These are phyloP conservation scores for Fusarium sp. DNA, from an alignment of 2,329 filamentous ascomycete species.

Conservation along the genomic window DNA sequence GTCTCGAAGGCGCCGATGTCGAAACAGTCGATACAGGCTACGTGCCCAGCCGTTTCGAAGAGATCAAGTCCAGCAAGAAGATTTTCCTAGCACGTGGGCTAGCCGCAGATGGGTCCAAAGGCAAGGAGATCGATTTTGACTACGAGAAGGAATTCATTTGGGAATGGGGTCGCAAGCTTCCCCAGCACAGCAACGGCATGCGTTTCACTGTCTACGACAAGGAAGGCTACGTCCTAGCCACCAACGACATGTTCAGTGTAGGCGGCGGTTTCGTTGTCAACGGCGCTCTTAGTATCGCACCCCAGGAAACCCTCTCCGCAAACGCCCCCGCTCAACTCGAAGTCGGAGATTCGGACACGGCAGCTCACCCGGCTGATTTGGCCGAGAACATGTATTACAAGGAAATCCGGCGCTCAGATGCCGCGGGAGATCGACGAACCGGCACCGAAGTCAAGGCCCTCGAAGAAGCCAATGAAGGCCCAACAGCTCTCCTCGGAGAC, in stretches of 20 bases:
- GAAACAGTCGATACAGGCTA: conserved; percentile 60
- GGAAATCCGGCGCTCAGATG: conserved; percentile 57
- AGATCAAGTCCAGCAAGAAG: conserved; percentile 58
- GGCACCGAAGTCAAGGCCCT: conserved; percentile 54
- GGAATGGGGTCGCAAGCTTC: conserved; percentile 63
- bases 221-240: conserved; percentile 57
- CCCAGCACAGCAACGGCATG: conserved; percentile 63
- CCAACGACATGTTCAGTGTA: conserved; percentile 62
- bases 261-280: conserved; percentile 64
- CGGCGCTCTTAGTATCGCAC: conserved; percentile 56
- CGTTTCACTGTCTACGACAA: conserved; percentile 60
- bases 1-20: conserved; percentile 60
- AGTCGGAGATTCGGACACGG: conserved; percentile 7
- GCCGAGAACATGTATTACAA: conserved; percentile 64
- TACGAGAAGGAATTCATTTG: conserved; percentile 60
- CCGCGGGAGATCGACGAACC: conserved; percentile 55
- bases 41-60: conserved; percentile 55
- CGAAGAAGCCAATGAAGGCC: conserved; percentile 33
- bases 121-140: conserved; percentile 59
- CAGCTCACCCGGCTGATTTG: conserved; percentile 56
- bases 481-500: conserved; percentile 14
- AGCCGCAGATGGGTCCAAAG: conserved; percentile 45
- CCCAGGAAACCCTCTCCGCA: conserved; percentile 34
- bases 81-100: conserved; percentile 55
- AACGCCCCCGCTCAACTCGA: conserved; percentile 21